phyloP scores from a whole-genome alignment of 1,284 basidiomycete genomes.

The Malassezia caprae region DNA sequence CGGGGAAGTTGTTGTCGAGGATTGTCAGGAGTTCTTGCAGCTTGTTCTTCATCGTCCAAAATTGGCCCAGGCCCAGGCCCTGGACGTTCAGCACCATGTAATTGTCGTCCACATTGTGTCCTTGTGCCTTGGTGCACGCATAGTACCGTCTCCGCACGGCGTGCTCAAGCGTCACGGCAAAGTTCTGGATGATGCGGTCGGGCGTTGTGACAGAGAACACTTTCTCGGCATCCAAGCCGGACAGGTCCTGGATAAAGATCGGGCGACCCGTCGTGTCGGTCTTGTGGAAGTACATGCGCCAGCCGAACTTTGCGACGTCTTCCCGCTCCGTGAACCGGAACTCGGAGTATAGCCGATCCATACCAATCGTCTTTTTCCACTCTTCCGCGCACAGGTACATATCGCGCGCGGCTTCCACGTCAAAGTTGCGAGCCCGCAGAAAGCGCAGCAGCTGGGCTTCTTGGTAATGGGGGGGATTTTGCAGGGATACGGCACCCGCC shows the following conservation, averaged over 20 bases:
- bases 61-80: constrained; percentile 36
- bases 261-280: constrained; percentile 37
- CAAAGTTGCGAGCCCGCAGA: constrained; percentile 37
- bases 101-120: constrained; percentile 40
- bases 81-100: constrained; percentile 42
- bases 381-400: constrained; percentile 39
- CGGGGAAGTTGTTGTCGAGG: constrained; percentile 44
- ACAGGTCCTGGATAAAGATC: constrained; percentile 44
- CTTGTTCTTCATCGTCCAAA: constrained; percentile 41
- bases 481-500: constrained; percentile 19
- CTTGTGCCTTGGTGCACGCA: constrained; percentile 24
- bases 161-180: constrained; percentile 40
- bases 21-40: constrained; percentile 35
- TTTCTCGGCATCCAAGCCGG: constrained; percentile 26
- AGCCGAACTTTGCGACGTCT: constrained; percentile 31
- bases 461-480: constrained; percentile 21
- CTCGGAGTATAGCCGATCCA: constrained; percentile 25
- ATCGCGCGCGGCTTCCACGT: constrained; percentile 23
- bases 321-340: constrained; percentile 36
- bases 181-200: constrained; percentile 39
- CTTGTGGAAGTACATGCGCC: constrained; percentile 48
- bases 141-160: constrained; percentile 36
- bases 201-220: constrained; percentile 33
- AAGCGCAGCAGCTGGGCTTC: constrained; percentile 35
- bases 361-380: constrained; percentile 33